Evolutionary conservation across 345 rosid species (phyloP).

Genomic region (Clausena lansium): DNA sequence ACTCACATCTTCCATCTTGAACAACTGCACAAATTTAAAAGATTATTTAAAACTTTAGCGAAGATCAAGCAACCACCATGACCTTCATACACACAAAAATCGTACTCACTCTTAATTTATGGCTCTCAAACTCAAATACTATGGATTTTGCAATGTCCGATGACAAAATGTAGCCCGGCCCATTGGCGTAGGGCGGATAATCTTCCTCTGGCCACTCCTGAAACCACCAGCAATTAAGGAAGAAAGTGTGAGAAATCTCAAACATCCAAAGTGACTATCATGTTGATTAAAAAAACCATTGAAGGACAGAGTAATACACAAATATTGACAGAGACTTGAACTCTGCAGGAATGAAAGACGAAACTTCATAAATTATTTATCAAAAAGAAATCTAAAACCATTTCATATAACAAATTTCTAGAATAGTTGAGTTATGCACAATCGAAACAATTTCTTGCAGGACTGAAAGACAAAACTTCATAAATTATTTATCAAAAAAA

Average conservation of each 20-base stretch:
- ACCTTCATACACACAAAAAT: not conserved
- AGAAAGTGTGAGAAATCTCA: constrained; percentile 7
- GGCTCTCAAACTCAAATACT: constrained; percentile 76
- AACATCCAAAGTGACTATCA: constrained; percentile 4
- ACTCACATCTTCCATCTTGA: constrained; percentile 99
- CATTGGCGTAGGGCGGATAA: constrained; percentile 94
- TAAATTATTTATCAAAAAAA: not conserved
- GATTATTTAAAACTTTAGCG: not conserved
- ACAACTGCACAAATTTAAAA: constrained; percentile 50
- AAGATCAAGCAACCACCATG: not conserved
- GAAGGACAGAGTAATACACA: not conserved
- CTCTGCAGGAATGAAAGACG: too few species aligned
- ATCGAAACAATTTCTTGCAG: not conserved
- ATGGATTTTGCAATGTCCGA: constrained; percentile 74
- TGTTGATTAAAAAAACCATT: not conserved
- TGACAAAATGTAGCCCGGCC: constrained; percentile 86
- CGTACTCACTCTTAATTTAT: constrained; percentile 60
- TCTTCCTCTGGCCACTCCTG: constrained; percentile 99
- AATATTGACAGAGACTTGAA: not conserved
- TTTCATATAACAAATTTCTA: not conserved
- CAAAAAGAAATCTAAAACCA: not conserved
- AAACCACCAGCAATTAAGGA: constrained; percentile 20
- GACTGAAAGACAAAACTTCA: not conserved
- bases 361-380: not conserved
- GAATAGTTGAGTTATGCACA: not conserved